Evolutionary conservation across 306 rosid species (phyloP).

Genomic region (Dicorynia guianensis): DNA sequence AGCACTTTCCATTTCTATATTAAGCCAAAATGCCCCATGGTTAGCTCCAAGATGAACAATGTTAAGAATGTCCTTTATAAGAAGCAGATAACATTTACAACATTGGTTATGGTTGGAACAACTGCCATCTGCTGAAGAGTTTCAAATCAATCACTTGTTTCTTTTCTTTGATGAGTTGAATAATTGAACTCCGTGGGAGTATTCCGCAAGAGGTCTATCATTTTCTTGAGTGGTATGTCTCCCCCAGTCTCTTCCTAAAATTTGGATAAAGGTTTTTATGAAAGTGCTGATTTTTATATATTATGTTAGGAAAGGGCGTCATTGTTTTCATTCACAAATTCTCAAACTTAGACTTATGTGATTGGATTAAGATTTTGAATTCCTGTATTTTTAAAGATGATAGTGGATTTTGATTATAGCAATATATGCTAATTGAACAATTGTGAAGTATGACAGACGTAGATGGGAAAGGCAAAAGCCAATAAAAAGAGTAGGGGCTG

Average conservation of each 20-base stretch:
- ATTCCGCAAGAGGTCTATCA: too few species aligned
- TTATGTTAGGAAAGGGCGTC: neutral
- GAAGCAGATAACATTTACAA: slow-evolving; percentile 28
- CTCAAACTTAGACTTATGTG: slow-evolving; percentile 29
- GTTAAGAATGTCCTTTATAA: neutral
- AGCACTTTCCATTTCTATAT: slow-evolving; percentile 4
- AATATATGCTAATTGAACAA: too few species aligned
- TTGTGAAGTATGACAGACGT: too few species aligned
- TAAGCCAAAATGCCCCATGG: neutral
- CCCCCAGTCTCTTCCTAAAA: neutral
- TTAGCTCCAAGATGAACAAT: slow-evolving; percentile 17
- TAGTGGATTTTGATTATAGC: too few species aligned
- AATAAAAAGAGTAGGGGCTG: too few species aligned
- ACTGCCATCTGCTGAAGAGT: neutral
- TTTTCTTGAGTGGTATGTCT: too few species aligned
- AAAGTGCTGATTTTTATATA: slow-evolving; percentile 10
- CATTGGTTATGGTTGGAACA: neutral
- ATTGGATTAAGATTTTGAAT: too few species aligned
- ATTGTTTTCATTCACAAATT: neutral
- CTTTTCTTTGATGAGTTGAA: neutral
- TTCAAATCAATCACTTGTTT: too few species aligned
- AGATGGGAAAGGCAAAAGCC: too few species aligned
- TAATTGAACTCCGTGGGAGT: neutral
- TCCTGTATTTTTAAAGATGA: too few species aligned
- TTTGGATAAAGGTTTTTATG: slow-evolving; percentile 2